Percentiles rank a stretch among this genome's conserved stretches.
Conservation (phyloP, 441 rosid genomes). For the Euphorbia celastroides region DNA sequence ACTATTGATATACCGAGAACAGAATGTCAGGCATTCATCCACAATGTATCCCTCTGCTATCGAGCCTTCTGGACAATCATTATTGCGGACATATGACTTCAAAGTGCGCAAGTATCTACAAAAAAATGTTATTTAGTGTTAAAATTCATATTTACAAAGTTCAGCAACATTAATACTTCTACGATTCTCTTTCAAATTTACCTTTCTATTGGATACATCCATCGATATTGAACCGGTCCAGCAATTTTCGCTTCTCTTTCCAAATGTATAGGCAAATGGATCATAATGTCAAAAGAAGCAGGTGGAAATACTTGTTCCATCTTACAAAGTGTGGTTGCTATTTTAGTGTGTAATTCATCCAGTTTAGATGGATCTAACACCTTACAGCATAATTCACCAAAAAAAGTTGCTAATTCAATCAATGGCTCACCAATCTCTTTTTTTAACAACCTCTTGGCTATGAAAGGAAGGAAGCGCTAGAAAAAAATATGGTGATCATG, state of each 20-base stretch:
- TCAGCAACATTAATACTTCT: background rate
- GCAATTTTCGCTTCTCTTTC: background rate
- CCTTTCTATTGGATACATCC: slow-evolving; percentile 4
- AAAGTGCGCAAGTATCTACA: background rate
- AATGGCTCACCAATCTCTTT: background rate
- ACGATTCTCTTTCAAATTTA: background rate
- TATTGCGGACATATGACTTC: background rate
- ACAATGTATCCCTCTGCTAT: background rate
- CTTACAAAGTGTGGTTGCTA: background rate
- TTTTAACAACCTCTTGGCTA: background rate
- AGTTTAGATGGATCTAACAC: background rate
- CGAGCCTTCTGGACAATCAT: background rate
- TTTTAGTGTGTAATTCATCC: background rate
- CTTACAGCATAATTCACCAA: background rate
- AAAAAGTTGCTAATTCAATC: slow-evolving; percentile 9
- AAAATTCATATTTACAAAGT: background rate
- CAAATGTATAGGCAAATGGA: background rate
- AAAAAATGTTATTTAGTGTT: background rate
- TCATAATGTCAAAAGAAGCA: slow-evolving; percentile 5
- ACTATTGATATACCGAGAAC: background rate
- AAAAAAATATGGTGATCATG: background rate
- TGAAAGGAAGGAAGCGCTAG: background rate
- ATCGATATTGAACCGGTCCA: slow-evolving; percentile 3
- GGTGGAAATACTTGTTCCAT: background rate
- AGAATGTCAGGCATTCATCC: background rate